A percentile compares a stretch with the other conserved stretches of the same genome.
Conservation (phyloP, 2,329 filamentous ascomycete genomes). For the Fusarium brevicatenulatum region DNA sequence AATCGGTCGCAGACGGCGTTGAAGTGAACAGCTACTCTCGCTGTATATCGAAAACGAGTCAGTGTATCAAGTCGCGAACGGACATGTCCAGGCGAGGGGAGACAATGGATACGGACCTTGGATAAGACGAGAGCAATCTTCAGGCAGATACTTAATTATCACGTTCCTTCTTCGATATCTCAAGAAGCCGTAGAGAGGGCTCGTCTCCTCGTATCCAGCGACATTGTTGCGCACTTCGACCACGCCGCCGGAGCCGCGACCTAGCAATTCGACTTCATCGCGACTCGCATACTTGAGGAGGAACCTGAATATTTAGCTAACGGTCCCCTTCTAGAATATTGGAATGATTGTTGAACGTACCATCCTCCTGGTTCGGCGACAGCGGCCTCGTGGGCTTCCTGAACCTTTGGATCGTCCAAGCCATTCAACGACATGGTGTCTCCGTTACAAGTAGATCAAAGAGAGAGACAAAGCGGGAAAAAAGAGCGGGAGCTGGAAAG, state of each 20-base stretch:
- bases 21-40: conserved; percentile 81
- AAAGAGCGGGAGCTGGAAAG: conserved; percentile 4
- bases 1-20: conserved; percentile 76
- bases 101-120: conserved; percentile 75
- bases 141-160: conserved; percentile 90
- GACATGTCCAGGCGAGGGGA: not conserved
- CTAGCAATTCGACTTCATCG: conserved; percentile 85
- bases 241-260: conserved; percentile 82
- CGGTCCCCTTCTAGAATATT: not conserved
- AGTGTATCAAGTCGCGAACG: conserved; percentile 11
- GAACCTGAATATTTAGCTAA: conserved; percentile 71
- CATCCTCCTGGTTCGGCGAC: conserved; percentile 90
- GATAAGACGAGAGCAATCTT: conserved; percentile 87
- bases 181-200: conserved; percentile 91
- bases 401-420: conserved; percentile 81
- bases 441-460: conserved; percentile 29
- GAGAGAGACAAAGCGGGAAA: conserved; percentile 8
- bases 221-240: conserved; percentile 84
- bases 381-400: conserved; percentile 85
- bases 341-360: conserved; percentile 62
- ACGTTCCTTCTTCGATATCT: conserved; percentile 91
- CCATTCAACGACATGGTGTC: conserved; percentile 92
- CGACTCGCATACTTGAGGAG: conserved; percentile 90
- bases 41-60: conserved; percentile 57
- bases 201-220: conserved; percentile 81